phyloP scores from a whole-genome alignment of 2,329 filamentous ascomycete genomes.

The Aspergillus pseudonomiae region DNA sequence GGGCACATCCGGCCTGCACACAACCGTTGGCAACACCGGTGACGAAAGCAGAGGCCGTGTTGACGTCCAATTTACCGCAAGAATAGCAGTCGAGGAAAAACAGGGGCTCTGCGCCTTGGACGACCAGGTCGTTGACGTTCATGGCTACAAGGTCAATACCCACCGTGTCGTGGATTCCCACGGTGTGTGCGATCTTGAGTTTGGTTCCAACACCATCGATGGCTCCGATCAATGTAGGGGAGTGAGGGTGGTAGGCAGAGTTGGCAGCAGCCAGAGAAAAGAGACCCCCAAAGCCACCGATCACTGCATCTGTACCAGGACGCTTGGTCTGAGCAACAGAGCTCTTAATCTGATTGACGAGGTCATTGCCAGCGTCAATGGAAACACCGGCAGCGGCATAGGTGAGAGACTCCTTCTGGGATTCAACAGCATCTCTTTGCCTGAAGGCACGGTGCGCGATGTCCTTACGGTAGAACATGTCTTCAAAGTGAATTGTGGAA shows the following conservation, averaged over 20 bases:
- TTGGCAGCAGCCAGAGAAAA: conserved; percentile 69
- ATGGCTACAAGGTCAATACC: conserved; percentile 97
- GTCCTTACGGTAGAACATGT: conserved; percentile 90
- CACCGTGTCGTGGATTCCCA: conserved; percentile 89
- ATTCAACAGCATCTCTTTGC: conserved; percentile 30
- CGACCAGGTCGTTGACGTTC: conserved; percentile 98
- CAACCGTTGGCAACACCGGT: conserved; percentile 89
- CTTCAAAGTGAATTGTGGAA: conserved; percentile 76
- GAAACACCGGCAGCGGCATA: conserved; percentile 93
- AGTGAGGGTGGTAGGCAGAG: conserved; percentile 73
- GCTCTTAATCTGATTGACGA: conserved; percentile 89
- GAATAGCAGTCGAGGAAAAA: conserved; percentile 99
- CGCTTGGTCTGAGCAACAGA: conserved; percentile 83
- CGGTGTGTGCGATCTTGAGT: conserved; percentile 89
- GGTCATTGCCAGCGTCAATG: conserved; percentile 89
- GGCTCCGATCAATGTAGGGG: conserved; percentile 84
- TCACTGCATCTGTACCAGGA: conserved; percentile 86
- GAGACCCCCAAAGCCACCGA: conserved; percentile 92
- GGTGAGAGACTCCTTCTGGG: conserved; percentile 60
- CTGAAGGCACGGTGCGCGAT: conserved; percentile 73
- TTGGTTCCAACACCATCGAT: conserved; percentile 98
- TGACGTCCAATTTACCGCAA: conserved; percentile 81
- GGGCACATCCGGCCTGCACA: conserved; percentile 78
- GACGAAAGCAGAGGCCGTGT: conserved; percentile 81
- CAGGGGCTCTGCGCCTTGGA: conserved; percentile 90